Base-by-base conservation (phyloP, 208 protist species). In the Crithidia thermophila region DNA sequence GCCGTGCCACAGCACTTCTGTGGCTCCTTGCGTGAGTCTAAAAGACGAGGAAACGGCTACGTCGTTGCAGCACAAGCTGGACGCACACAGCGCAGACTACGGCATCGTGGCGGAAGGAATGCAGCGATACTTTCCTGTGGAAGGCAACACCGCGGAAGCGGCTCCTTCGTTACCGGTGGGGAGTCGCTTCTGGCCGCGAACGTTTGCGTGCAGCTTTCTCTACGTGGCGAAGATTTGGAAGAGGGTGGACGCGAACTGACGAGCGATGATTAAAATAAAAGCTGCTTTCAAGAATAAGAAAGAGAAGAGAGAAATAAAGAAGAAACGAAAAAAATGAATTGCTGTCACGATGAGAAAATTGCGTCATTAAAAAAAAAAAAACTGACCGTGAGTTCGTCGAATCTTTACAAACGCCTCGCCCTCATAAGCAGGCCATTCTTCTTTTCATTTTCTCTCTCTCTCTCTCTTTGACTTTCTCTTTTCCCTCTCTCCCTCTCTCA, bases 181-280 rank as follows among this genome's bases (percentile, higher is more conserved):
- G 5, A 80, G 85, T 31, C 78, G 90, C 10, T 84, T 95, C 37
- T 93, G 84, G 81, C 90, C 90, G 3, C 67, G 72, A 5, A 55
- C 40, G 4, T 91, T 87, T 31, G 20, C 56, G 3, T 84, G 85
- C 1, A 96, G 90, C 50, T 96, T 96, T 62, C 83, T 93, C 47
- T 96, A 87, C 56, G 63, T 96, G 14, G 81, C 79, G 8, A 94
- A 94, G 53, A 88, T 96, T 42, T 81, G 69, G 75, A 94, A 94
- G 68, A 72, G 52, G 39, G 20, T 37, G 37, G 37, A 50, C 14
- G 14, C n/a, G n/a, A n/a, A n/a, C n/a, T n/a, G n/a, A n/a, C n/a
- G n/a, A n/a, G n/a, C n/a, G n/a, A n/a, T n/a, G n/a, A n/a, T n/a
- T n/a, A n/a, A n/a, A n/a, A n/a, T n/a, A n/a, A n/a, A n/a, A n/a